phyloP scores from a whole-genome alignment of 192 early-diverging fungal species.

The Coemansia sp. region DNA sequence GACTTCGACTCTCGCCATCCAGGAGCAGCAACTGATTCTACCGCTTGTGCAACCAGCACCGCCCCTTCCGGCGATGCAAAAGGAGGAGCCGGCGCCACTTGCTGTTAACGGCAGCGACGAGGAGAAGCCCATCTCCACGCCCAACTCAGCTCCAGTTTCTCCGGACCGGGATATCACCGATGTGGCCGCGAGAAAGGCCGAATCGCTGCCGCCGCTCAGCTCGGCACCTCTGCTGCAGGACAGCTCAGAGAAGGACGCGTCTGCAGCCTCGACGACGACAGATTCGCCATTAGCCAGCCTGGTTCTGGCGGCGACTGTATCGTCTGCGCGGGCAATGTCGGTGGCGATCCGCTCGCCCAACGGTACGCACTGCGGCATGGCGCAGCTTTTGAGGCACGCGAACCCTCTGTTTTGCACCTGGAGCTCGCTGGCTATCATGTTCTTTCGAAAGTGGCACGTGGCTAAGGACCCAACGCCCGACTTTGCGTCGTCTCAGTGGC shows the following conservation, averaged over 20 bases:
- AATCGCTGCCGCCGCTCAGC: neutral
- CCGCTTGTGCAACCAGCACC: neutral
- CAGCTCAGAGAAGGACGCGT: neutral
- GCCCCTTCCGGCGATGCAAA: neutral
- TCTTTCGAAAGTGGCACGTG: conserved; percentile 45
- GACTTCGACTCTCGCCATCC: neutral
- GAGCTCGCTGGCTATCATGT: conserved; percentile 40
- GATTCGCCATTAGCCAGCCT: neutral
- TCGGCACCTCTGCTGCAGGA: neutral
- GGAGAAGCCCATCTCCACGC: neutral
- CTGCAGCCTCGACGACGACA: neutral
- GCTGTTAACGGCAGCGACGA: neutral
- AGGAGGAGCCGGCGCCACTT: neutral
- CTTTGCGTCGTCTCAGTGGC: conserved; percentile 40
- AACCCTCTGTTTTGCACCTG: conserved; percentile 50
- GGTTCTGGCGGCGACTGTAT: neutral
- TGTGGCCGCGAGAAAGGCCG: neutral
- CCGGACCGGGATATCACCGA: neutral
- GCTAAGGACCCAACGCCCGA: conserved; percentile 41
- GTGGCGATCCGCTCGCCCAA: neutral
- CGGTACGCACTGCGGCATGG: neutral
- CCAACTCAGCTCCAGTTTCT: neutral
- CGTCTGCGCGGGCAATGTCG: neutral
- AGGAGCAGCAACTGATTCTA: neutral
- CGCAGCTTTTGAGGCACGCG: conserved; percentile 23